Evolutionary conservation across 164 flowering plant genomes (phyloP), one percentile per base, ranked within the genome.

Genomic region (Vitis labrusca): DNA sequence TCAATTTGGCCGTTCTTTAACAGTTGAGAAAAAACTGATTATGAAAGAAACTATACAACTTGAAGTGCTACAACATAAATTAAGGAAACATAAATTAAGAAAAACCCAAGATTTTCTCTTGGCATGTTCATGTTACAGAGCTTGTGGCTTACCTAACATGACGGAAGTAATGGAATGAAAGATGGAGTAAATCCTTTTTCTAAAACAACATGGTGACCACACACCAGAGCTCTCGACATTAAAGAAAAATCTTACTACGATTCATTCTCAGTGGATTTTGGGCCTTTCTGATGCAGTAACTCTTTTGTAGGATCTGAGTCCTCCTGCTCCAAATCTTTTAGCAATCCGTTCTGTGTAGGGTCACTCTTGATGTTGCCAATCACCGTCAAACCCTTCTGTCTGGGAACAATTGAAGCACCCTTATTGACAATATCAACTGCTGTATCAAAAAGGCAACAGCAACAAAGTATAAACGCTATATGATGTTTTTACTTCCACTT

Each of bases 341-440:
- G 55, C 73, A 74, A 64, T 56, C 72, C 68, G 11, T 70, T 74
- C 63, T 71, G 68, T 9, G 68, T 54, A 23, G 61, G 68, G 53
- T 73, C 75, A 57, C 53, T 68, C 16, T 76, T 74, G 16, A 67
- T 47, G 50, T 63, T 63, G 3, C 64, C 74, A 12, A 37, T 75
- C 12, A 65, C 68, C 14, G 71, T 74, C 71, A 74, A 67, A 9
- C 67, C 76, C 58, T 68, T 71, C 10, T 60, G 63, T 74, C 73
- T 76, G 63, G 73, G 67, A 72, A 55, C 67, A 69, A 63, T 32
- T 52, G 77, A 70, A 65, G 61, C 69, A 66, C 55, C 75, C 64
- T 70, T 70, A 64, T 52, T 67, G 69, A 62, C 61, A 58, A 75
- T 49, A 48, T 71, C 76, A 48, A 79, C 81, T 66, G 80, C 78